Base-by-base conservation (phyloP, 306 rosid genomes). In the Alnus glutinosa region DNA sequence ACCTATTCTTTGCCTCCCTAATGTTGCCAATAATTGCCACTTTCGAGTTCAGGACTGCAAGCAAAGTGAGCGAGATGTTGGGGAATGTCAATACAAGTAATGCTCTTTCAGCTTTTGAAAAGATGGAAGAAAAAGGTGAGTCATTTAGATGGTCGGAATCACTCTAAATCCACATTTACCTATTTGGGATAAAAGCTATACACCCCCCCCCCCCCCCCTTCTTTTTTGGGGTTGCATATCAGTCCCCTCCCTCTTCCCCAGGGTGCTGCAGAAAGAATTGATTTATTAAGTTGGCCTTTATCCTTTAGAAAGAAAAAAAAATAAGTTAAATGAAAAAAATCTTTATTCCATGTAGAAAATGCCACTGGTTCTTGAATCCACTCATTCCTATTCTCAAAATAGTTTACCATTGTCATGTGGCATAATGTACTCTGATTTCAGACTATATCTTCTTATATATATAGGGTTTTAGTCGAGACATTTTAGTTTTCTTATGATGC, bases 41-140 rank as follows among this genome's bases (percentile, higher is more conserved):
- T 80, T 46, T 84, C 57, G 55, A 76, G 49, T 84, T 83, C 78
- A 94, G 98, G 93, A 94, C 98, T 78, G 85, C 97, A 81, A 92
- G 92, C 69, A 94, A 92, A 88, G 97, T 94, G 81, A 89, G 82
- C 84, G 97, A 94, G 83, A 85, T 92, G 93, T 77, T 94, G 82
- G 97, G 98, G 78, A 92, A 92, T 82, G 97, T 94, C 76, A 92
- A 92, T 81, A 91, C 98, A 75, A 92, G 98, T 77, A 89, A 93
- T 81, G 94, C 97, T 80, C 94, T 94, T 82, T 92, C 98, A 15
- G 97, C 93, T 77, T 92, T 94, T 37, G 98, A 94, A 77, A 94
- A 94, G 86, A 94, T 94, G 98, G 98, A 94, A 81, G 98, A 94
- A 84, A 94, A 94, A 92, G 98, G 98, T 94, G 57, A 81, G 87